A percentile compares a stretch with the other conserved stretches of the same genome.
Evolutionary conservation across 805 yeast genomes (phyloP).

Genomic region (Tetrapisispora iriomotensis): DNA sequence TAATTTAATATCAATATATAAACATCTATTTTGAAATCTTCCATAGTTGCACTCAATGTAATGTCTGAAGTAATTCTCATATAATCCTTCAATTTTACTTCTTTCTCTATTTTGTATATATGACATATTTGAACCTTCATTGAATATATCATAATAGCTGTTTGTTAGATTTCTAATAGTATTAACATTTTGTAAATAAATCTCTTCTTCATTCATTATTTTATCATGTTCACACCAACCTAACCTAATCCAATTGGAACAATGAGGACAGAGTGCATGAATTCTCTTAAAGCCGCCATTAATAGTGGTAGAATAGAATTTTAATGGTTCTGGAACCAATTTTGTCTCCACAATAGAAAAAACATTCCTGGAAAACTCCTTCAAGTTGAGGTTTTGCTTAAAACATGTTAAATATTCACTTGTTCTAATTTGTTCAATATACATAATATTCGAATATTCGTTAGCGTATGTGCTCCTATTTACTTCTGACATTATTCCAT

Average conservation of each 20-base stretch:
- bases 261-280: conserved; percentile 13
- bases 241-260: conserved; percentile 12
- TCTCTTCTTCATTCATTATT: conserved; percentile 9
- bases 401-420: conserved; percentile 1
- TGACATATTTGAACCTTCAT: conserved; percentile 4
- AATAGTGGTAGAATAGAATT: conserved; percentile 8
- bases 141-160: conserved; percentile 4
- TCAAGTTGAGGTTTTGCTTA: conserved; percentile 4
- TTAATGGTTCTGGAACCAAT: conserved; percentile 13
- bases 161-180: conserved; percentile 8
- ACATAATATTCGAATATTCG: background rate
- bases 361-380: conserved; percentile 9
- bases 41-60: conserved; percentile 9
- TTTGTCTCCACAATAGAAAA: conserved; percentile 6
- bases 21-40: conserved; percentile 4
- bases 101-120: conserved; percentile 9
- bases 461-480: conserved; percentile 1
- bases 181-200: conserved; percentile 7
- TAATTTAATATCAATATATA: conserved; percentile 4
- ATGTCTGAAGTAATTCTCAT: conserved; percentile 16
- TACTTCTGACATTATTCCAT: conserved; percentile 14
- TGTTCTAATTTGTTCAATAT: conserved; percentile 1
- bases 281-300: conserved; percentile 10
- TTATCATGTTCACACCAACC: conserved; percentile 15
- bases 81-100: conserved; percentile 11